Conservation (phyloP, 345 rosid genomes). For the Eucalyptus globulus region DNA sequence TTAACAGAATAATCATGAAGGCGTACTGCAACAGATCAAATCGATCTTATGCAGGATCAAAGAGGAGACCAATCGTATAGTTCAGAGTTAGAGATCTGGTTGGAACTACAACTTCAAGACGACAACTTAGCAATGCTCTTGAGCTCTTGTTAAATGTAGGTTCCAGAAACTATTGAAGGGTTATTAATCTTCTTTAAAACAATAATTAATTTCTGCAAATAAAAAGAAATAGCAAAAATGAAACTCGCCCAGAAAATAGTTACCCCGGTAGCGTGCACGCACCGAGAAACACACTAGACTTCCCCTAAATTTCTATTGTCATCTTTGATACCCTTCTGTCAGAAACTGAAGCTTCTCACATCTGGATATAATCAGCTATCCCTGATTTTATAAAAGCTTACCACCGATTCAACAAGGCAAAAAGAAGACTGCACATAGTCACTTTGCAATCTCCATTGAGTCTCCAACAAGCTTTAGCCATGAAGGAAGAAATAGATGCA, state of each 20-base stretch:
- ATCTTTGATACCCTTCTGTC: not conserved
- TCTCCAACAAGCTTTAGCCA: not conserved
- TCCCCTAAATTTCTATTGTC: not conserved
- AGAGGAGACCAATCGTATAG: not conserved
- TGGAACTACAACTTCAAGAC: not conserved
- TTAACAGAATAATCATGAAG: not conserved
- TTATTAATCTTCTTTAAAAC: not conserved
- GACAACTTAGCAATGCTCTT: not conserved
- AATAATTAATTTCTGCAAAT: not conserved
- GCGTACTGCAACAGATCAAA: not conserved
- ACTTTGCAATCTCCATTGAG: not conserved
- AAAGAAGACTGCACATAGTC: not conserved
- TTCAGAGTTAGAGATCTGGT: not conserved
- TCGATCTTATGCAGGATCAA: not conserved
- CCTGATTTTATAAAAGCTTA: not conserved
- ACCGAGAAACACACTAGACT: not conserved
- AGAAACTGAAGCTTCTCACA: not conserved
- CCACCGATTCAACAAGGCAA: not conserved
- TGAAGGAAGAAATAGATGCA: not conserved
- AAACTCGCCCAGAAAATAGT: not conserved
- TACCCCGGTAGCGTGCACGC: not conserved
- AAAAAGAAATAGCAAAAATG: not conserved
- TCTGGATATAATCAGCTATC: not conserved
- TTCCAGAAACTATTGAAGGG: not conserved
- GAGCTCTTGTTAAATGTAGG: not conserved